Percentiles rank a stretch among this genome's conserved stretches.
These are phyloP conservation scores for Barnettozyma salicaria DNA, from an alignment of 805 yeast species.

Conservation along the genomic window DNA sequence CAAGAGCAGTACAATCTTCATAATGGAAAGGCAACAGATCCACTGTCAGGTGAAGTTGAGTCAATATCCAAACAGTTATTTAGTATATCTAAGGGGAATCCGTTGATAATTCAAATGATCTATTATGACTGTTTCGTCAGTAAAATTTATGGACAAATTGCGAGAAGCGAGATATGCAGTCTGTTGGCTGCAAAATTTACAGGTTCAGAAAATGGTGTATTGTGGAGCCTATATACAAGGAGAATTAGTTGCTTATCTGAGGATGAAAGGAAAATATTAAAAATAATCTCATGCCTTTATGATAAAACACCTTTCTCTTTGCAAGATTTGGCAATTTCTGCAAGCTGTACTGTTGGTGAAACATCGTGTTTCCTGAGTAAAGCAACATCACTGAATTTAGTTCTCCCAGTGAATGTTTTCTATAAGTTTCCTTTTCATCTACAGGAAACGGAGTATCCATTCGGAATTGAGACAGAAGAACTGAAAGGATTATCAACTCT, in stretches of 20 bases:
- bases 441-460: constrained; percentile 20
- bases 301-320: constrained; percentile 31
- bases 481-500: constrained; percentile 33
- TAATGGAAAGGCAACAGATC: neutral
- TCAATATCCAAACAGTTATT: constrained; percentile 18
- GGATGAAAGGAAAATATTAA: constrained; percentile 27
- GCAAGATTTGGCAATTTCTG: constrained; percentile 33
- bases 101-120: constrained; percentile 14
- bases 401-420: constrained; percentile 36
- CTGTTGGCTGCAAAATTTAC: no score
- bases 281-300: constrained; percentile 39
- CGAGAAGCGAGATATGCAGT: no score
- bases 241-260: constrained; percentile 21
- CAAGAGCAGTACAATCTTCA: neutral
- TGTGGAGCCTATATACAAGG: constrained; percentile 15
- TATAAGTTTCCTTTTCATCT: constrained; percentile 44
- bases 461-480: constrained; percentile 24
- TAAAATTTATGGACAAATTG: constrained; percentile 3
- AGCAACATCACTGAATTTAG: constrained; percentile 29
- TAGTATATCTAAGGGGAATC: constrained; percentile 22
- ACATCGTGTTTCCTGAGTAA: constrained; percentile 30
- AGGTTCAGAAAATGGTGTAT: no score
- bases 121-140: constrained; percentile 8
- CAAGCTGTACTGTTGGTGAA: constrained; percentile 30
- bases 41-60: neutral